Percentiles rank a stretch among this genome's conserved stretches.
Conservation (phyloP, 2,329 filamentous ascomycete genomes). For the Coniochaeta hoffmannii region DNA sequence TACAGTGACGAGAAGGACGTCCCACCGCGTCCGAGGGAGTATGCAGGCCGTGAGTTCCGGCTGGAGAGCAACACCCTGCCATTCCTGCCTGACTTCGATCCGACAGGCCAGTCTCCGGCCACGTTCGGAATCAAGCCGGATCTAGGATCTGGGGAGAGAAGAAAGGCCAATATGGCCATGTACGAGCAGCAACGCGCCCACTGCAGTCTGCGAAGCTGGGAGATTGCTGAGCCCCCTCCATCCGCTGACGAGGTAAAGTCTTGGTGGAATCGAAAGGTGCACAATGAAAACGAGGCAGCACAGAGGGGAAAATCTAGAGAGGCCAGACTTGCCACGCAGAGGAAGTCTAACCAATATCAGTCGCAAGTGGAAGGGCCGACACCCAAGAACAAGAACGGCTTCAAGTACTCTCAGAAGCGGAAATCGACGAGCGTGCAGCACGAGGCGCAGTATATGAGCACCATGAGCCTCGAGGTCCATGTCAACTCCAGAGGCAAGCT, state of each 20-base stretch:
- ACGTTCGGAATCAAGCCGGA: conserved; percentile 45
- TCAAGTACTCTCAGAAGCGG: conserved; percentile 76
- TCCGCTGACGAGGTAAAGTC: conserved; percentile 57
- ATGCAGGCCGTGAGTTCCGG: conserved; percentile 80
- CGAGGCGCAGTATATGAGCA: conserved; percentile 90
- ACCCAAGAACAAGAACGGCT: conserved; percentile 71
- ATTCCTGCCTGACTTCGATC: conserved; percentile 73
- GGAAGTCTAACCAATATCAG: conserved; percentile 28
- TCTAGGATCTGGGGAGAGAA: conserved; percentile 36
- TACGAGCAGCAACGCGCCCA: conserved; percentile 38
- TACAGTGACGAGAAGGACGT: conserved; percentile 83
- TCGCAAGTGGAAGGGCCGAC: conserved; percentile 90
- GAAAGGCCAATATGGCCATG: conserved; percentile 41
- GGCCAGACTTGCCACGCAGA: conserved; percentile 8
- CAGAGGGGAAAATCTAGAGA: conserved; percentile 8
- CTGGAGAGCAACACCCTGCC: conserved; percentile 68
- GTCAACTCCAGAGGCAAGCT: conserved; percentile 77
- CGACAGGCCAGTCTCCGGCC: conserved; percentile 47
- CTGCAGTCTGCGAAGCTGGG: conserved; percentile 67
- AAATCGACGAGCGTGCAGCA: conserved; percentile 71
- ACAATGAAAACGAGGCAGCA: conserved; percentile 9
- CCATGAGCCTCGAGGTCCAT: conserved; percentile 89
- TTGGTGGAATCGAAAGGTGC: conserved; percentile 52
- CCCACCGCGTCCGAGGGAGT: conserved; percentile 68
- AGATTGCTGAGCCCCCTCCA: conserved; percentile 65